Percentiles rank a stretch among this genome's conserved stretches.
phyloP scores from a whole-genome alignment of 2,329 filamentous ascomycete genomes.

The Polychaeton citri region DNA sequence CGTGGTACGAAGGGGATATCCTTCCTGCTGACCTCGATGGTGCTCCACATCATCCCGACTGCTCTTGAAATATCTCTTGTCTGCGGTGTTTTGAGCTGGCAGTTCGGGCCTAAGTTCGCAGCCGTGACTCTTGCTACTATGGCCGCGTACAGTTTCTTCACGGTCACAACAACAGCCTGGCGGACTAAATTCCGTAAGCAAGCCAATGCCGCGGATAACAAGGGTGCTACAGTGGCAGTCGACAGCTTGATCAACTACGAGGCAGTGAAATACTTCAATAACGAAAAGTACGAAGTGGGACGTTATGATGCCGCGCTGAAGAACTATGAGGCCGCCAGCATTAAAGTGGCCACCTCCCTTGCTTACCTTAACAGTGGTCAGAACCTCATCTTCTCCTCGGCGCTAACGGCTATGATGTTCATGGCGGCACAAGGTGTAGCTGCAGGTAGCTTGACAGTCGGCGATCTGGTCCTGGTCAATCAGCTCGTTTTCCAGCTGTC shows the following conservation, averaged over 20 bases:
- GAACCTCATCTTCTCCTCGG: slow-evolving; percentile 91
- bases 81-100: slow-evolving; percentile 89
- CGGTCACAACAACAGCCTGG: slow-evolving; percentile 93
- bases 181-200: slow-evolving; percentile 90
- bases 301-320: slow-evolving; percentile 80
- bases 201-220: slow-evolving; percentile 92
- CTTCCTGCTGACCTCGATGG: slow-evolving; percentile 93
- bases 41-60: slow-evolving; percentile 91
- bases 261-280: slow-evolving; percentile 99
- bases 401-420: slow-evolving; percentile 96
- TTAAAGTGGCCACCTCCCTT: slow-evolving; percentile 90
- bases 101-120: slow-evolving; percentile 86
- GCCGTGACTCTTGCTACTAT: slow-evolving; percentile 83
- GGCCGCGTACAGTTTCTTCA: slow-evolving; percentile 91
- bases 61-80: slow-evolving; percentile 90
- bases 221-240: slow-evolving; percentile 84
- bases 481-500: slow-evolving; percentile 97
- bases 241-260: slow-evolving; percentile 98
- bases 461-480: slow-evolving; percentile 97
- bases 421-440: slow-evolving; percentile 84
- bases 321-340: slow-evolving; percentile 83
- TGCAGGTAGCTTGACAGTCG: slow-evolving; percentile 67
- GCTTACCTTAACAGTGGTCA: slow-evolving; percentile 90
- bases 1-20: slow-evolving; percentile 97
- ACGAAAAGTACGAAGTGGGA: slow-evolving; percentile 84